These are phyloP conservation scores for Gloeophyllum trabeum DNA, from an alignment of 768 basidiomycete genomes.

Conservation along the genomic window DNA sequence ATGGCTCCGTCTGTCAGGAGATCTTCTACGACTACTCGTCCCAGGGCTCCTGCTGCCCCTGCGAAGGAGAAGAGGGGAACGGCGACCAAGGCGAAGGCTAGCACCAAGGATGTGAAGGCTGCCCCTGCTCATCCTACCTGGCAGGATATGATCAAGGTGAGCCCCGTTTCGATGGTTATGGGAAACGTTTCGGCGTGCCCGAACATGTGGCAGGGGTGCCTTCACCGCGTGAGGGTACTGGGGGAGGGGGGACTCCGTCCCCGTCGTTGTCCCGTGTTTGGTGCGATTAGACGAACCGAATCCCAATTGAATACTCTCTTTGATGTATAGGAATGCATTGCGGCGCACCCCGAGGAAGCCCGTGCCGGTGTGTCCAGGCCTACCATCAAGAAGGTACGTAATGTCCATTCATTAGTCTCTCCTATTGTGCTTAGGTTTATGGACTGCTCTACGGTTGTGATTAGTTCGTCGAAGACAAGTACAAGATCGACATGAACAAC, in stretches of 20 bases:
- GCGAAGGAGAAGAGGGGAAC: constrained; percentile 6
- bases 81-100: constrained; percentile 7
- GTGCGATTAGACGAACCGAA: not conserved
- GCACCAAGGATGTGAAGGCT: constrained; percentile 4
- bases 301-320: constrained; percentile 5
- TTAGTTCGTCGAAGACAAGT: constrained; percentile 78
- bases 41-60: not conserved
- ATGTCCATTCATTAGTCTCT: no score
- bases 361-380: constrained; percentile 82
- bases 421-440: constrained; percentile 6
- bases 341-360: constrained; percentile 59
- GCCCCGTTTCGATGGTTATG: constrained; percentile 5
- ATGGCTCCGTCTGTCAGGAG: not conserved
- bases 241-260: not conserved
- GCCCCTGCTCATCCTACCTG: constrained; percentile 31
- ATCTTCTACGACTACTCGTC: not conserved
- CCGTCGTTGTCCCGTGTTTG: not conserved
- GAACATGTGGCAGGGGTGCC: no score
- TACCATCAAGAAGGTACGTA: constrained; percentile 88
- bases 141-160: constrained; percentile 44
- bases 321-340: constrained; percentile 72
- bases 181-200: no score
- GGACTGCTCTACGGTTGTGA: constrained; percentile 9
- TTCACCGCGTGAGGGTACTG: not conserved
- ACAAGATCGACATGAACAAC: constrained; percentile 70